Percentiles rank a stretch among this genome's conserved stretches.
Evolutionary conservation across 2,329 filamentous ascomycete genomes (phyloP).

Genomic region (Colletotrichum simmondsii): DNA sequence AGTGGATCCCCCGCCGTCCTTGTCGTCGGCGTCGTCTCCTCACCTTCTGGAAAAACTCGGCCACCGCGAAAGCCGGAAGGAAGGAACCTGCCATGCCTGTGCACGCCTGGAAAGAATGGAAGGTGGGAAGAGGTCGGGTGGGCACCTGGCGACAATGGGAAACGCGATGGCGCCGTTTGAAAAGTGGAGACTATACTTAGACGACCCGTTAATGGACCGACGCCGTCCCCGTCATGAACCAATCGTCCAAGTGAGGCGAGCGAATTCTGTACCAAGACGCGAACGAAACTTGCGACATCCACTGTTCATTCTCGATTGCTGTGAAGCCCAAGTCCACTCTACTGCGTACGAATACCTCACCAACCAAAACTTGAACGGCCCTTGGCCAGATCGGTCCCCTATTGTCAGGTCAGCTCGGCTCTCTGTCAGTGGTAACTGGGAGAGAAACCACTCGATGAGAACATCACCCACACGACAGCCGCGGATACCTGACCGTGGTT

Average conservation of each 20-base stretch:
- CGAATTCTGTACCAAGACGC: slow-evolving; percentile 5
- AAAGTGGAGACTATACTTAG: slow-evolving; percentile 17
- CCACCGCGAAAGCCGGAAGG: slow-evolving; percentile 30
- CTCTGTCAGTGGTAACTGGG: neutral
- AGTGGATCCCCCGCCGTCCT: neutral
- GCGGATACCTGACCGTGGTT: neutral
- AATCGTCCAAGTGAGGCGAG: slow-evolving; percentile 35
- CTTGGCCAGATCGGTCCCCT: slow-evolving; percentile 8
- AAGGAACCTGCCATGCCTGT: neutral
- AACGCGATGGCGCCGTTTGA: slow-evolving; percentile 26
- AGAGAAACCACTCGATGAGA: neutral
- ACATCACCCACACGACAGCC: slow-evolving; percentile 1
- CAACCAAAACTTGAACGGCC: neutral
- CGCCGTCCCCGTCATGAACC: slow-evolving; percentile 30
- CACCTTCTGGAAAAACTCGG: slow-evolving; percentile 34
- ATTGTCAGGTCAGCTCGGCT: slow-evolving; percentile 4
- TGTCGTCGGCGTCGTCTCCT: slow-evolving; percentile 3
- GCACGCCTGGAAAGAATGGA: neutral
- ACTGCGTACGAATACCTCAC: neutral
- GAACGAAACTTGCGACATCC: slow-evolving; percentile 13
- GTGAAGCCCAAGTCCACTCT: neutral
- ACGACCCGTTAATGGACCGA: slow-evolving; percentile 27
- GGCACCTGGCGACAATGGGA: neutral
- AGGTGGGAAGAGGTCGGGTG: neutral
- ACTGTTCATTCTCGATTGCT: slow-evolving; percentile 3